Conservation (phyloP, 2,329 filamentous ascomycete species). For the Diaporthe velutina region DNA sequence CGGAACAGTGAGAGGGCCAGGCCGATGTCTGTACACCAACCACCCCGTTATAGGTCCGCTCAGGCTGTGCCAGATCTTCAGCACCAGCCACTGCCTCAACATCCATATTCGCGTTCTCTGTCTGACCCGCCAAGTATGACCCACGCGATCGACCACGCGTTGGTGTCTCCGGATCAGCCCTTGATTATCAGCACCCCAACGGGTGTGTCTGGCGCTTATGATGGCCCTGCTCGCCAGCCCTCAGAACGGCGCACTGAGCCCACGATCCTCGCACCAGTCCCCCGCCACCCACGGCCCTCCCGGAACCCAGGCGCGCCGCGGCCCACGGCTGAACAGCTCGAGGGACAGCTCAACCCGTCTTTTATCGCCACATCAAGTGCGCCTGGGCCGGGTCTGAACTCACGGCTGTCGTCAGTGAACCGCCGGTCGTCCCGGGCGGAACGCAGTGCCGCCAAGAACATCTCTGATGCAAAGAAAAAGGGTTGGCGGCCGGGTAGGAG, state of each 20-base stretch:
- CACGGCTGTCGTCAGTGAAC: slow-evolving; percentile 56
- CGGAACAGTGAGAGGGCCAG: slow-evolving; percentile 40
- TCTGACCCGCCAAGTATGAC: slow-evolving; percentile 39
- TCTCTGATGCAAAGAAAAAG: slow-evolving; percentile 69
- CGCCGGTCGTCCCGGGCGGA: slow-evolving; percentile 68
- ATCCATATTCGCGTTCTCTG: slow-evolving; percentile 30
- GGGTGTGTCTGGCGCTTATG: slow-evolving; percentile 67
- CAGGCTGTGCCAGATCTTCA: slow-evolving; percentile 30
- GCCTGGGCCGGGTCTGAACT: slow-evolving; percentile 49
- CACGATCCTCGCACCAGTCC: slow-evolving; percentile 66
- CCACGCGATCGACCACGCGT: slow-evolving; percentile 39
- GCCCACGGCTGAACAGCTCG: slow-evolving; percentile 66
- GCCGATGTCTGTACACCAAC: slow-evolving; percentile 34
- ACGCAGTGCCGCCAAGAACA: slow-evolving; percentile 72
- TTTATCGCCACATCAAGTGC: slow-evolving; percentile 31
- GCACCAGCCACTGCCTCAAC: slow-evolving; percentile 28
- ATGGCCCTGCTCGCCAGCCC: slow-evolving; percentile 54
- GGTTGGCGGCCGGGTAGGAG: slow-evolving; percentile 62
- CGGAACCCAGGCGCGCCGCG: slow-evolving; percentile 51
- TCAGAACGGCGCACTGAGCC: slow-evolving; percentile 54
- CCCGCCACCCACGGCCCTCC: slow-evolving; percentile 60
- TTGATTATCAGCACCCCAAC: slow-evolving; percentile 72
- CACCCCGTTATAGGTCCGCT: slow-evolving; percentile 3
- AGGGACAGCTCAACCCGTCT: slow-evolving; percentile 46
- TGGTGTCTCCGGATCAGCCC: slow-evolving; percentile 60